phyloP scores from a whole-genome alignment of 2,329 filamentous ascomycete species.

The Ophiostoma perfectum region DNA sequence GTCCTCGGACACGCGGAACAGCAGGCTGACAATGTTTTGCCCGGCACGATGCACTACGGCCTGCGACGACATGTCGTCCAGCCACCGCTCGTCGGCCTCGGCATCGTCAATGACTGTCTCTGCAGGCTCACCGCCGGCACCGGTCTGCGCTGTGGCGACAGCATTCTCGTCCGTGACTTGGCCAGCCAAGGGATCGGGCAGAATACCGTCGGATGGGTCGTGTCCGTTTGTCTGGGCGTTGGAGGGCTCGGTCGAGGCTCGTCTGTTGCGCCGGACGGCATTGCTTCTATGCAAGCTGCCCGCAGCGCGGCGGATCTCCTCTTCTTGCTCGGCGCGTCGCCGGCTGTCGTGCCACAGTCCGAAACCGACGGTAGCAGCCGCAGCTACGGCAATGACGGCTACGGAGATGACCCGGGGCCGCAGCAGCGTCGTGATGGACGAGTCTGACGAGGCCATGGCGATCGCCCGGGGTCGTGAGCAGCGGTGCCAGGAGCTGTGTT shows the following conservation, averaged over 20 bases:
- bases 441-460: conserved; percentile 16
- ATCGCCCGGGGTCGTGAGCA: not conserved
- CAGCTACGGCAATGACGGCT: conserved; percentile 24
- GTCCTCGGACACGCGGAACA: conserved; percentile 91
- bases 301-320: not conserved
- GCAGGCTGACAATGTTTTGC: conserved; percentile 74
- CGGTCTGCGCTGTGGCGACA: not conserved
- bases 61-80: conserved; percentile 41
- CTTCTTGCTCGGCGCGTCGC: conserved; percentile 18
- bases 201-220: not conserved
- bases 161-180: conserved; percentile 10
- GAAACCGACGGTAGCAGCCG: conserved; percentile 23
- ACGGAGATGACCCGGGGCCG: conserved; percentile 25
- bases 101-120: conserved; percentile 32
- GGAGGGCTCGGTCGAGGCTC: conserved; percentile 22
- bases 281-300: conserved; percentile 17
- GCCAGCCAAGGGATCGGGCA: not conserved
- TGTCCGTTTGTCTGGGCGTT: not conserved
- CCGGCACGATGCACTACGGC: conserved; percentile 49
- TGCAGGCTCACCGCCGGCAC: conserved; percentile 19
- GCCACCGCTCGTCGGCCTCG: conserved; percentile 44
- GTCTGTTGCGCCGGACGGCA: conserved; percentile 26
- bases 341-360: conserved; percentile 22
- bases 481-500: not conserved
- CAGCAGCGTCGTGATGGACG: conserved; percentile 20